Evolutionary conservation across 129 eudicot genomes (phyloP), one percentile per base, ranked within the genome.

Genomic region (Calendula officinalis): DNA sequence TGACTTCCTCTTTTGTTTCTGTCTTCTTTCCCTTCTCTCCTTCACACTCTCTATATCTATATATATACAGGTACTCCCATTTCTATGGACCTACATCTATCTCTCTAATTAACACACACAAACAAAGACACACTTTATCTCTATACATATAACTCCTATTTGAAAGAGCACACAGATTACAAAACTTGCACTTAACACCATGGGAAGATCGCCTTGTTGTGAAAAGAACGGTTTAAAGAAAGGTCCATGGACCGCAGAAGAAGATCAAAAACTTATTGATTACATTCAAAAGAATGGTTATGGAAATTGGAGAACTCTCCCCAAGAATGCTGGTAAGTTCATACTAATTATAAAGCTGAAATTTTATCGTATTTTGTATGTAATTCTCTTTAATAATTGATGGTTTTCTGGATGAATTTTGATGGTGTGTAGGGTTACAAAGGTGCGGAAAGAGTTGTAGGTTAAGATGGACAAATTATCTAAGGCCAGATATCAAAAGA

Each of bases 361-460:
- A 0, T 22, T 66, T 49, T 33, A 33, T 33, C 32, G 3, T 40
- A 22, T 22, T 2, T 51, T 7, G 17, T 1, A 13, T 22, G 30
- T 0, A 5, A 7, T 4, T 51, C 16, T 1, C 8, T 4, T 16
- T 8, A 12, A 6, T 36, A 0, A 3, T 22, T 50, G 35, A 49
- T 47, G 12, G 3, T 49, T 6, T 56, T n/a, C n/a, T 4, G 35
- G 46, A 51, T 39, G 47, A 8, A 41, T 38, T 10, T 66, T 66
- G 14, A 7, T 46, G 33, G 2, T 56, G 52, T 15, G 35, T 47
- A 89, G 97, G 95, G 33, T 84, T 89, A 64, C 81, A 78, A 22
- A 83, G 97, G 56, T 89, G 97, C 70, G 97, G 97, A 60, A 89
- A 89, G 77, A 89, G 97, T 44, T 89, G 97, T 48, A 74, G 97